These are phyloP conservation scores for Cercospora sp. DNA, from an alignment of 2,329 filamentous ascomycete genomes.

Conservation along the genomic window DNA sequence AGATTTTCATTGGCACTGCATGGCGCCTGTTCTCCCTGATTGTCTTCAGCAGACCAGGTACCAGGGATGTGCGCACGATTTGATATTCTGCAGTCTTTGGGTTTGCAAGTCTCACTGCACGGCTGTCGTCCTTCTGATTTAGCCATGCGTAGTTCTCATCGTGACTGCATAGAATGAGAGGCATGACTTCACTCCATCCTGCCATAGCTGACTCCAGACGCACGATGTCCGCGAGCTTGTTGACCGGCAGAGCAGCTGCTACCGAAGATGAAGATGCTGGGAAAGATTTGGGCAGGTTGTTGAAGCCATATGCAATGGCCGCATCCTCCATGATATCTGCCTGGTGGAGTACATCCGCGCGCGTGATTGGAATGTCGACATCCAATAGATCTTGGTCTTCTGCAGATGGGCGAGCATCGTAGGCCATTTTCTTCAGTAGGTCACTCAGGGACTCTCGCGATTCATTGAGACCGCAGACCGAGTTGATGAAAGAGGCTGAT, in stretches of 20 bases:
- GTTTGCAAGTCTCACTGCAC: conserved; percentile 82
- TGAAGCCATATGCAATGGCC: conserved; percentile 96
- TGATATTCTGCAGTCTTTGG: conserved; percentile 94
- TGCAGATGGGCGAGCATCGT: conserved; percentile 72
- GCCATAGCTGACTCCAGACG: conserved; percentile 87
- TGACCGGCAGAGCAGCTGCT: conserved; percentile 82
- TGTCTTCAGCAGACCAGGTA: conserved; percentile 89
- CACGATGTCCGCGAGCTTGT: conserved; percentile 92
- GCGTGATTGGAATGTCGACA: conserved; percentile 80
- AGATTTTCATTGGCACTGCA: conserved; percentile 84
- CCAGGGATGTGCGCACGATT: conserved; percentile 80
- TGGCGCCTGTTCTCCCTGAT: conserved; percentile 91
- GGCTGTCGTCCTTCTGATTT: conserved; percentile 82
- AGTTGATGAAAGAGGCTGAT: conserved; percentile 90
- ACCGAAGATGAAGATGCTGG: conserved; percentile 84
- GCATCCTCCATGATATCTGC: conserved; percentile 99
- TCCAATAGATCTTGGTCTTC: conserved; percentile 67
- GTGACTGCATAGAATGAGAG: conserved; percentile 92
- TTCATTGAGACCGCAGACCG: conserved; percentile 80
- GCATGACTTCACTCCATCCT: conserved; percentile 95
- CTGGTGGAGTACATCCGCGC: conserved; percentile 92
- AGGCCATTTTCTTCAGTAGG: conserved; percentile 85
- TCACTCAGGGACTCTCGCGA: conserved; percentile 73
- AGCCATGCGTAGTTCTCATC: conserved; percentile 98
- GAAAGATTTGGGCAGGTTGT: conserved; percentile 84